phyloP scores from a whole-genome alignment of 371 early-diverging fungal genomes.

The Mortierella sp. region DNA sequence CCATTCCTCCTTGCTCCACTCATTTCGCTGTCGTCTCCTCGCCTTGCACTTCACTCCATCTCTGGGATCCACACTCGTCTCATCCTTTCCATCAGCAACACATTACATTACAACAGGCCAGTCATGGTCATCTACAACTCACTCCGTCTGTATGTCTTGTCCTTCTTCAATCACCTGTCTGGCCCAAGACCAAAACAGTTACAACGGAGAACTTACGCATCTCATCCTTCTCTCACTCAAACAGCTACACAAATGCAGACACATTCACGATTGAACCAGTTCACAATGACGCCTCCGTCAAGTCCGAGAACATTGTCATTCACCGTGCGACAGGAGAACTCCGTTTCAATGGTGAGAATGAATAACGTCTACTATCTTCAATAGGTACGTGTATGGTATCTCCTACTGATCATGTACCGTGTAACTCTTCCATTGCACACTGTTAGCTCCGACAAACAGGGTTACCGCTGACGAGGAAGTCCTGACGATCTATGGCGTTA shows the following conservation, averaged over 20 bases:
- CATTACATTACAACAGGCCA: background rate
- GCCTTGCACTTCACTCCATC: background rate
- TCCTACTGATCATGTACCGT: background rate
- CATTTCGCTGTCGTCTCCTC: background rate
- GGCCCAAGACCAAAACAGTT: no score
- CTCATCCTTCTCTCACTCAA: background rate
- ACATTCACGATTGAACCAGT: slow-evolving; percentile 51
- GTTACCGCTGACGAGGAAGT: slow-evolving; percentile 49
- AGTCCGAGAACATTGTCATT: slow-evolving; percentile 53
- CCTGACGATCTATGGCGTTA: slow-evolving; percentile 73
- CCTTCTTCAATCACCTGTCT: background rate
- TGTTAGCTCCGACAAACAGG: slow-evolving; percentile 31
- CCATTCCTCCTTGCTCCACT: background rate
- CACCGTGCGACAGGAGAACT: slow-evolving; percentile 48
- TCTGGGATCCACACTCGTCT: background rate
- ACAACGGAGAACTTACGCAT: background rate
- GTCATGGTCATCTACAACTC: slow-evolving; percentile 48
- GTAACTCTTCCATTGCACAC: background rate
- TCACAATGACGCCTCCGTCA: slow-evolving; percentile 54
- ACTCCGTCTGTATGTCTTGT: slow-evolving; percentile 44
- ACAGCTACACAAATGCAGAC: slow-evolving; percentile 38
- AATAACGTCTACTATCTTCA: no score
- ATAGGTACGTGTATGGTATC: background rate
- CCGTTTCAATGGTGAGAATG: slow-evolving; percentile 41
- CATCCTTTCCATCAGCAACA: background rate